Percentiles rank a stretch among this genome's conserved stretches.
phyloP scores from a whole-genome alignment of 352 stramenopile genomes.

The Phytophthora nicotianae region DNA sequence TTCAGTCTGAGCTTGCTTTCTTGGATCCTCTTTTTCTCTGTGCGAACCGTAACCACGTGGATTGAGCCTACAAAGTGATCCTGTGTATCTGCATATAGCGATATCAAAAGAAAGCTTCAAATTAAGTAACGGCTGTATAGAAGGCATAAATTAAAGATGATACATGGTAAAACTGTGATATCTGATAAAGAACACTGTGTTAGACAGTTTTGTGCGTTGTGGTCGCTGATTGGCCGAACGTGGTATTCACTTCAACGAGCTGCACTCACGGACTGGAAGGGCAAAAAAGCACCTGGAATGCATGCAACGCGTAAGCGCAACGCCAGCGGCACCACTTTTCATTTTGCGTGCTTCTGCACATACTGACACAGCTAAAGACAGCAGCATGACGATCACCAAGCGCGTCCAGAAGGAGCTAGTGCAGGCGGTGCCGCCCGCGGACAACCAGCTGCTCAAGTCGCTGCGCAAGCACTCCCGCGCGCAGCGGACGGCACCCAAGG shows the following conservation, averaged over 20 bases:
- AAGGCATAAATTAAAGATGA: not conserved
- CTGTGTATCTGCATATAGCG: slow-evolving; percentile 10
- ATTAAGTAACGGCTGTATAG: too few relatives aligned
- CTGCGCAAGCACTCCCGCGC: slow-evolving; percentile 22
- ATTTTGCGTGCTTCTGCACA: slow-evolving; percentile 18
- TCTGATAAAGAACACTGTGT: not conserved
- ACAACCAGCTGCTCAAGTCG: slow-evolving; percentile 34
- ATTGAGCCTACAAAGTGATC: not conserved
- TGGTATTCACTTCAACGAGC: slow-evolving; percentile 2
- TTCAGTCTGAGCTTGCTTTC: not conserved
- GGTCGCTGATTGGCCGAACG: slow-evolving; percentile 3
- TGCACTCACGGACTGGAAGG: slow-evolving; percentile 10
- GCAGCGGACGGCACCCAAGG: slow-evolving; percentile 15
- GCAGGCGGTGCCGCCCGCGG: slow-evolving; percentile 39
- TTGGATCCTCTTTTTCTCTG: slow-evolving; percentile 4
- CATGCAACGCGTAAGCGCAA: not conserved
- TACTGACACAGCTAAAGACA: not conserved
- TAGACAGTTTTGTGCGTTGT: not conserved
- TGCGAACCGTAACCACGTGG: slow-evolving; percentile 19
- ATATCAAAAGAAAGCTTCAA: not conserved
- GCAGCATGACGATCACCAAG: slow-evolving; percentile 59
- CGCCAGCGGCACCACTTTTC: slow-evolving; percentile 18
- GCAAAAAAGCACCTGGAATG: slow-evolving; percentile 11
- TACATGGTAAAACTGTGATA: not conserved
- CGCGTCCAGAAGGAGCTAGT: slow-evolving; percentile 61